These are phyloP conservation scores for Penicillium sp. DNA, from an alignment of 2,329 filamentous ascomycete species.

Conservation along the genomic window DNA sequence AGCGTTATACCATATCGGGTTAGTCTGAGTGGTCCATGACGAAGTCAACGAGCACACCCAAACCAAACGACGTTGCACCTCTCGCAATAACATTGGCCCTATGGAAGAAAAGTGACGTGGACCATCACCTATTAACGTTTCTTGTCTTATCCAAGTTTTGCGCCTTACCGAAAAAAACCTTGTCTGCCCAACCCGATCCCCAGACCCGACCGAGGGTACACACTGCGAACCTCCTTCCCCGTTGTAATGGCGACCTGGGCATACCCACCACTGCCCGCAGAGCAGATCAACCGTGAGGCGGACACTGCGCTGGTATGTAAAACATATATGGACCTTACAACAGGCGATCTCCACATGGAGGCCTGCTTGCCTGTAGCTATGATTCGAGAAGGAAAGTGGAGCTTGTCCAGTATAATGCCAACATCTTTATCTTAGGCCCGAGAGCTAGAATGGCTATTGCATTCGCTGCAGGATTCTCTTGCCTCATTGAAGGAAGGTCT, in stretches of 20 bases:
- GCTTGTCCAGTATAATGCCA: constrained; percentile 10
- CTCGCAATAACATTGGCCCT: constrained; percentile 3
- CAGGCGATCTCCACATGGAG: not conserved
- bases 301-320: constrained; percentile 44
- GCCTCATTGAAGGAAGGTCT: constrained; percentile 60
- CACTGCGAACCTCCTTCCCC: not conserved
- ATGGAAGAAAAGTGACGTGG: constrained; percentile 19
- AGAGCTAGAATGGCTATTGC: constrained; percentile 58
- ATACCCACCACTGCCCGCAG: constrained; percentile 50
- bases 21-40: constrained; percentile 24
- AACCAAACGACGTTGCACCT: constrained; percentile 25
- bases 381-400: constrained; percentile 2
- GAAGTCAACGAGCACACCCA: constrained; percentile 16
- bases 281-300: constrained; percentile 46
- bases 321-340: constrained; percentile 4
- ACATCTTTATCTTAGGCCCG: constrained; percentile 34
- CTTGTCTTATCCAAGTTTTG: constrained; percentile 12
- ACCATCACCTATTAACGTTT: constrained; percentile 14
- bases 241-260: constrained; percentile 51
- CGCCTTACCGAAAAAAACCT: not conserved
- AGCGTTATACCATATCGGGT: constrained; percentile 15
- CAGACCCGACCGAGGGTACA: not conserved
- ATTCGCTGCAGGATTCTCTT: constrained; percentile 53
- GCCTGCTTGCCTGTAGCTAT: not conserved
- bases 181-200: not conserved